These are phyloP conservation scores for Skeletonema grethae DNA, from an alignment of 108 stramenopile genomes.

Conservation along the genomic window DNA sequence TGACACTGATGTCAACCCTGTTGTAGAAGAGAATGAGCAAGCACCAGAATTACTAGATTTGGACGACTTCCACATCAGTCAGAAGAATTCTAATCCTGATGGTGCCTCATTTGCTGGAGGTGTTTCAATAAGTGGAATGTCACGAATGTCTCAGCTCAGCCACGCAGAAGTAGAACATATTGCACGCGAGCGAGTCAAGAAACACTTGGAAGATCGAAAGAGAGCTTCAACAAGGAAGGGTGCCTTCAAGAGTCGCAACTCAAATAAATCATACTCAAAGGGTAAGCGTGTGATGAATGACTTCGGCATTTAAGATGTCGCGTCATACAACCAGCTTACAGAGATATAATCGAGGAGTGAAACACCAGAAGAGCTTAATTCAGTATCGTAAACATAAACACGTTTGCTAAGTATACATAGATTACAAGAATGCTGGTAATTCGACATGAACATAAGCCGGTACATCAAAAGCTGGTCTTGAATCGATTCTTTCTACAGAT, in stretches of 20 bases:
- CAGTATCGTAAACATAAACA: too few species aligned
- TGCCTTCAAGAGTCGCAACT: slow-evolving; percentile 80
- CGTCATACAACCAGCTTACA: too few species aligned
- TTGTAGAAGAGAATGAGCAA: slow-evolving; percentile 29
- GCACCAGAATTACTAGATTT: slow-evolving; percentile 39
- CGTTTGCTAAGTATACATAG: too few species aligned
- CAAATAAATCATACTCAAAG: slow-evolving; percentile 83
- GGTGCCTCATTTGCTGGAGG: slow-evolving; percentile 32
- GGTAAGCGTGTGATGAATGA: slow-evolving; percentile 79
- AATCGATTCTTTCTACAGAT: not conserved
- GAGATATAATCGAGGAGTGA: too few species aligned
- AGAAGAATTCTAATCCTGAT: slow-evolving; percentile 8
- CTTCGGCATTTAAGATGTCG: too few species aligned
- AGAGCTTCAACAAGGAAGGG: slow-evolving; percentile 59
- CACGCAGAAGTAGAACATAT: slow-evolving; percentile 64
- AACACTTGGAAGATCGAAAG: slow-evolving; percentile 75
- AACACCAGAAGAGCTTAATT: too few species aligned
- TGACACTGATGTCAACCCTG: slow-evolving; percentile 19
- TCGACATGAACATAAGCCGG: too few species aligned
- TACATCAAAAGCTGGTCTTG: too few species aligned
- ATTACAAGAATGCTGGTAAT: too few species aligned
- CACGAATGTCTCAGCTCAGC: slow-evolving; percentile 37
- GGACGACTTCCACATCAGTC: slow-evolving; percentile 31
- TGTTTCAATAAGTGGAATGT: slow-evolving; percentile 44
- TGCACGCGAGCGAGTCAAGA: slow-evolving; percentile 71